Evolutionary conservation across 345 rosid genomes (phyloP).

Genomic region (Bruguiera parviflora): DNA sequence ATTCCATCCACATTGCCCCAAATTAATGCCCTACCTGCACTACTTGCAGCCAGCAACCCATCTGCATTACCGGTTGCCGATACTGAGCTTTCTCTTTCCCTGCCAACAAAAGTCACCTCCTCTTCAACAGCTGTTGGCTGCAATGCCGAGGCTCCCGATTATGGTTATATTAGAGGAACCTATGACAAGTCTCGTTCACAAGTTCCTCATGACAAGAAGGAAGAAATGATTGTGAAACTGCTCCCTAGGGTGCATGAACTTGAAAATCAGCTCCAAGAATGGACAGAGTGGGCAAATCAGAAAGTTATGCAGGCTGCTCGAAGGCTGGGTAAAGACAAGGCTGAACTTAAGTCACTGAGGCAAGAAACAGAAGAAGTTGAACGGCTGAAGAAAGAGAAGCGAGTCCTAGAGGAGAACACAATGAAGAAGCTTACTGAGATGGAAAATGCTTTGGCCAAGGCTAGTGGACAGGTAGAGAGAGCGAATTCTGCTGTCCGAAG

Average conservation of each 20-base stretch:
- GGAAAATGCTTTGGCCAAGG: conserved; percentile 76
- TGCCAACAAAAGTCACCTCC: conserved; percentile 42
- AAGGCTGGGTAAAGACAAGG: conserved; percentile 76
- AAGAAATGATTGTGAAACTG: conserved; percentile 51
- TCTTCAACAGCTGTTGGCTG: conserved; percentile 34
- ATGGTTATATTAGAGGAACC: conserved; percentile 38
- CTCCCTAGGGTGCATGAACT: conserved; percentile 46
- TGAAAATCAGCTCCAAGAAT: conserved; percentile 73
- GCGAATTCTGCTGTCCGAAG: conserved; percentile 67
- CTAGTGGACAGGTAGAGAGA: conserved; percentile 71
- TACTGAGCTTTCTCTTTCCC: conserved; percentile 64
- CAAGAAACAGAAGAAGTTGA: conserved; percentile 90
- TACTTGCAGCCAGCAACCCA: conserved; percentile 26
- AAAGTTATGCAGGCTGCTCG: conserved; percentile 96
- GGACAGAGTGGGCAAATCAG: conserved; percentile 96
- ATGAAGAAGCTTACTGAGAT: conserved; percentile 83
- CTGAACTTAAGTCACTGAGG: conserved; percentile 76
- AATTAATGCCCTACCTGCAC: conserved; percentile 17
- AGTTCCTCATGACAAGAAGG: conserved; percentile 52
- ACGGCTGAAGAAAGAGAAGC: conserved; percentile 77
- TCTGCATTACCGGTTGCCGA: conserved; percentile 40
- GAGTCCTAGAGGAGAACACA: conserved; percentile 63
- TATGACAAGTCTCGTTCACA: conserved; percentile 43
- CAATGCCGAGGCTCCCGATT: conserved; percentile 30
- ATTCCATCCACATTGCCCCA: conserved; percentile 23